Conservation (phyloP, 139 green algal species). For the Chlorella sp. region DNA sequence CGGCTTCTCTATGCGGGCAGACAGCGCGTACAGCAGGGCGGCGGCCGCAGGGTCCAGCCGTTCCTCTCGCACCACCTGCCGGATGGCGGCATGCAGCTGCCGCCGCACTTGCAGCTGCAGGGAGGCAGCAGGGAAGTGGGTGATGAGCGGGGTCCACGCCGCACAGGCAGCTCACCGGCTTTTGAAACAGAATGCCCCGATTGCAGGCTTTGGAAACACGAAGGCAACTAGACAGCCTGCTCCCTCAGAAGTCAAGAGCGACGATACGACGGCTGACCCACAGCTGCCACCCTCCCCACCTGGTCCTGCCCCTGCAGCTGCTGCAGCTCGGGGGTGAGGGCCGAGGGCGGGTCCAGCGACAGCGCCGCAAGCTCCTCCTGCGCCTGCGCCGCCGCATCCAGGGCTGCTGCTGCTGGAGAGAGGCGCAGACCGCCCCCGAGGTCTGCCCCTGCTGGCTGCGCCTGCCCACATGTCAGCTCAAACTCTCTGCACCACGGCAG, state of each 20-base stretch:
- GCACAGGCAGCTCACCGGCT: no score
- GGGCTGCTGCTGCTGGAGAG: background rate
- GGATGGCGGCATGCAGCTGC: slow-evolving; percentile 3
- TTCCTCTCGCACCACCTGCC: slow-evolving; percentile 1
- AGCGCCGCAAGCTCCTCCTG: slow-evolving; percentile 5
- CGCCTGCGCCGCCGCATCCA: background rate
- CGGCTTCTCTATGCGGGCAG: slow-evolving; percentile 54
- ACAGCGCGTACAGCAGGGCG: slow-evolving; percentile 56
- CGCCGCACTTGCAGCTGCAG: background rate
- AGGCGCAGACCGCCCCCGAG: no score
- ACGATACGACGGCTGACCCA: no score
- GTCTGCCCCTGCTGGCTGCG: background rate
- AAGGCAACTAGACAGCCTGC: no score
- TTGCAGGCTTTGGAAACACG: no score
- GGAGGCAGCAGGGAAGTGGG: no score
- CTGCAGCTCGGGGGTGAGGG: slow-evolving; percentile 25
- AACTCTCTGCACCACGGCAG: slow-evolving; percentile 8
- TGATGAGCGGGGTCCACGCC: no score
- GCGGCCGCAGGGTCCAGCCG: background rate
- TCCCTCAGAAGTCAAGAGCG: no score
- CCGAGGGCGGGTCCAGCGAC: slow-evolving; percentile 21
- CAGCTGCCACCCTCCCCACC: no score
- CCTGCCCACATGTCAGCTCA: slow-evolving; percentile 3
- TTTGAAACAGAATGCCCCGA: no score
- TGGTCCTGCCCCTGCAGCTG: slow-evolving; percentile 36